phyloP scores from a whole-genome alignment of 2,329 filamentous ascomycete species.

The Penicillium sumatraense region DNA sequence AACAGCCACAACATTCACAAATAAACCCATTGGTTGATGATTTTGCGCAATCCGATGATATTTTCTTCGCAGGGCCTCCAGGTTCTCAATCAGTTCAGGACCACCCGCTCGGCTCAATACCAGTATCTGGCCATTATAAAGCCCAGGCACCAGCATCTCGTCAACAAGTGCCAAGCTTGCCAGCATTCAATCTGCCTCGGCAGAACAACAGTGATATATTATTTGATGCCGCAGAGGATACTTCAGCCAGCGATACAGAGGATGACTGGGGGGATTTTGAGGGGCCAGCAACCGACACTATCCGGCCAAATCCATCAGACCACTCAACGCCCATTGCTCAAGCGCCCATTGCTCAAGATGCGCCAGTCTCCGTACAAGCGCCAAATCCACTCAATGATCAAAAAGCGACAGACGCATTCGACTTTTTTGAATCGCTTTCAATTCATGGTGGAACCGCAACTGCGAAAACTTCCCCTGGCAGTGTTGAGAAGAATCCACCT shows the following conservation, averaged over 20 bases:
- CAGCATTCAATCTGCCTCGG: constrained; percentile 23
- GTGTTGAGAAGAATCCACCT: background rate
- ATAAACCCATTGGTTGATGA: constrained; percentile 28
- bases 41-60: constrained; percentile 27
- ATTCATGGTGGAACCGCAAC: constrained; percentile 27
- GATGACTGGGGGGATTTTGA: constrained; percentile 55
- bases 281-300: constrained; percentile 30
- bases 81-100: background rate
- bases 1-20: constrained; percentile 10
- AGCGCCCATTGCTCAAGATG: too few relatives aligned
- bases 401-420: constrained; percentile 17
- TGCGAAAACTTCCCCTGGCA: background rate
- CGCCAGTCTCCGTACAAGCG: background rate
- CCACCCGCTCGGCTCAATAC: background rate
- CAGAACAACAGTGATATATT: constrained; percentile 56
- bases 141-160: constrained; percentile 4
- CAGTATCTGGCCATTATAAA: constrained; percentile 6
- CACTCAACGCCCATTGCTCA: background rate
- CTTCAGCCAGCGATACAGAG: constrained; percentile 32
- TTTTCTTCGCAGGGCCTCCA: constrained; percentile 14
- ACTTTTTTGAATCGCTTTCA: constrained; percentile 36
- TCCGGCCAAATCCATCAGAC: background rate
- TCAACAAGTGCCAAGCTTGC: constrained; percentile 12
- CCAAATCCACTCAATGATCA: constrained; percentile 2
- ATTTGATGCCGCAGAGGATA: constrained; percentile 62